Evolutionary conservation across 108 stramenopile species (phyloP).

Genomic region (Hondaea fermentalgiana): DNA sequence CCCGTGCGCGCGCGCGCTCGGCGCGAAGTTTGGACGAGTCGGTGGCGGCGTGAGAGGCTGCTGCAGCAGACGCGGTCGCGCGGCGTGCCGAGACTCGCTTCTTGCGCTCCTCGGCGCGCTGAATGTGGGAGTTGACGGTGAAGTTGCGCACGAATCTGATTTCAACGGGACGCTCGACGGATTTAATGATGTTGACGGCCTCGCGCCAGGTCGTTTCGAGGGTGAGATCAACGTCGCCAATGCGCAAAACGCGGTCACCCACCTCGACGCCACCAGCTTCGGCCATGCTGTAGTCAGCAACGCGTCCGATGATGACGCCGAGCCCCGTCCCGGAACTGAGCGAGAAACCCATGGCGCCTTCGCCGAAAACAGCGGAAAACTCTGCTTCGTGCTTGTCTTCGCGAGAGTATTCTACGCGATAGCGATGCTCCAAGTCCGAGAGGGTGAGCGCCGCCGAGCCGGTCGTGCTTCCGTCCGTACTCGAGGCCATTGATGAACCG

Average conservation of each 20-base stretch:
- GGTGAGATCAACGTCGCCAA: not conserved
- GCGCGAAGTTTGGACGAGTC: too few relatives aligned
- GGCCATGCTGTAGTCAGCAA: not conserved
- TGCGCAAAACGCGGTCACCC: not conserved
- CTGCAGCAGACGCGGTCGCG: not conserved
- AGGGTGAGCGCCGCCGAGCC: not conserved
- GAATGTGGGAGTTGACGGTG: not conserved
- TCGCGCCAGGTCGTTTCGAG: not conserved
- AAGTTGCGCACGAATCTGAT: constrained; percentile 7
- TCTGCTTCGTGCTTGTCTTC: not conserved
- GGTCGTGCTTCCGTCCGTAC: not conserved
- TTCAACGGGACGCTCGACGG: not conserved
- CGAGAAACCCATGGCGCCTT: constrained; percentile 4
- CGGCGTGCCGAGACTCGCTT: not conserved
- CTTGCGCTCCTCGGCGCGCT: not conserved
- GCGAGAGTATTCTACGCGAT: not conserved
- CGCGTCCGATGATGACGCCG: not conserved
- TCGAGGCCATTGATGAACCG: not conserved
- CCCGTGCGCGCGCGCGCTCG: too few relatives aligned
- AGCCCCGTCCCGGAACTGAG: not conserved
- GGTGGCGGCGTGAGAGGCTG: too few relatives aligned
- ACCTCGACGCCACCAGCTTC: not conserved
- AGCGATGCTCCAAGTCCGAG: not conserved
- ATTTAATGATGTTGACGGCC: not conserved
- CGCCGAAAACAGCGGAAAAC: not conserved